Conservation (phyloP, 2,329 filamentous ascomycete genomes). For the Thyridium curvatum region DNA sequence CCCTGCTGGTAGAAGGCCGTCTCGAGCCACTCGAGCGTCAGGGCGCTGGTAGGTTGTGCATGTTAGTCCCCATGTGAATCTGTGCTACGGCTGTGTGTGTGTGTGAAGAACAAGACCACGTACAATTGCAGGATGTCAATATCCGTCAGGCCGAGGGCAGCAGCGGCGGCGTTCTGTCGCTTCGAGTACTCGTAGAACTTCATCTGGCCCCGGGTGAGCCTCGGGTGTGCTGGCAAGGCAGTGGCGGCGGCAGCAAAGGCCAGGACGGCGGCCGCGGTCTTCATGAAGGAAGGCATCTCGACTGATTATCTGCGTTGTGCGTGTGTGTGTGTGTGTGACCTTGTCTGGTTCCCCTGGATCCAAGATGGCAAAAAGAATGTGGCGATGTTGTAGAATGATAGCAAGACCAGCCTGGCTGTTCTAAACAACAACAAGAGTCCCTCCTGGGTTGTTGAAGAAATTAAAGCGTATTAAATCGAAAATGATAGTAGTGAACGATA, state of each 20-base stretch:
- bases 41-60: constrained; percentile 40
- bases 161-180: constrained; percentile 43
- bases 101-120: constrained; percentile 14
- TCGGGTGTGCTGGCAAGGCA: constrained; percentile 39
- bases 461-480: constrained; percentile 22
- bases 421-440: constrained; percentile 20
- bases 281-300: constrained; percentile 42
- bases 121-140: constrained; percentile 55
- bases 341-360: constrained; percentile 15
- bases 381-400: constrained; percentile 15
- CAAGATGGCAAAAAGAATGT: constrained; percentile 6
- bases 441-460: constrained; percentile 17
- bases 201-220: constrained; percentile 36
- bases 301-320: too few species aligned
- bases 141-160: constrained; percentile 40
- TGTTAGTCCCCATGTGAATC: constrained; percentile 7
- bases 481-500: constrained; percentile 3
- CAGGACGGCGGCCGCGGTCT: constrained; percentile 31
- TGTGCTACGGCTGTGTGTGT: background rate
- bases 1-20: constrained; percentile 66
- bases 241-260: constrained; percentile 37
- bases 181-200: constrained; percentile 39
- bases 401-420: constrained; percentile 34
- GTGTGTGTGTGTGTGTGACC: background rate
- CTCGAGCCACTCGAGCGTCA: constrained; percentile 72